Evolutionary conservation across 2,329 filamentous ascomycete species (phyloP).

Genomic region (Colletotrichum truncatum): DNA sequence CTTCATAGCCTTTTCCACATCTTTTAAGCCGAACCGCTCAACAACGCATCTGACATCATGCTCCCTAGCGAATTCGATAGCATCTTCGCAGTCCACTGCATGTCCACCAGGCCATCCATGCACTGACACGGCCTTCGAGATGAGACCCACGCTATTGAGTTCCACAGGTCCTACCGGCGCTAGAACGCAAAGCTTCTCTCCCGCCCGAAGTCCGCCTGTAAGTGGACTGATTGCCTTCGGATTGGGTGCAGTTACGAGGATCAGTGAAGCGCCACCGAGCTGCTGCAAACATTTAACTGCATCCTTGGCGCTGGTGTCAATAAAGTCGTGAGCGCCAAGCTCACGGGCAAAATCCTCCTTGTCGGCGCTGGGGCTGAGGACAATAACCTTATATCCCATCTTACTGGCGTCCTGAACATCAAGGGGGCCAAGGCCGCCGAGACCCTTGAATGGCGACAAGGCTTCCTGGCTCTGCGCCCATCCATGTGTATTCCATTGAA

Average conservation of each 20-base stretch:
- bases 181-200: constrained; percentile 68
- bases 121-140: constrained; percentile 65
- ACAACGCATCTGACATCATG: constrained; percentile 72
- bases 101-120: constrained; percentile 72
- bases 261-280: constrained; percentile 69
- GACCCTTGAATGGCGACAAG: constrained; percentile 70
- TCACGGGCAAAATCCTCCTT: constrained; percentile 73
- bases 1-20: constrained; percentile 57
- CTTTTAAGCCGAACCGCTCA: constrained; percentile 69
- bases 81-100: constrained; percentile 70
- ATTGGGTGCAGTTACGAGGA: constrained; percentile 72
- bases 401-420: constrained; percentile 79
- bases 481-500: constrained; percentile 69
- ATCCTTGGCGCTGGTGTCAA: constrained; percentile 62
- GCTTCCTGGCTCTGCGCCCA: constrained; percentile 60
- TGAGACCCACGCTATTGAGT: constrained; percentile 51
- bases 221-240: constrained; percentile 62
- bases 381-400: constrained; percentile 80
- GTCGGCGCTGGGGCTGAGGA: constrained; percentile 70
- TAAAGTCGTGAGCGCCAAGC: constrained; percentile 55
- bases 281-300: constrained; percentile 56
- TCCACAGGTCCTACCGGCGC: constrained; percentile 58
- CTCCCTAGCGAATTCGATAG: constrained; percentile 69
- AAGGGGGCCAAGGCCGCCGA: constrained; percentile 81
- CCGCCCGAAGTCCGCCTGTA: constrained; percentile 59